Evolutionary conservation across 139 green algal genomes (phyloP), one percentile per base, ranked within the genome.

Genomic region (Chlamydomonas sp.): DNA sequence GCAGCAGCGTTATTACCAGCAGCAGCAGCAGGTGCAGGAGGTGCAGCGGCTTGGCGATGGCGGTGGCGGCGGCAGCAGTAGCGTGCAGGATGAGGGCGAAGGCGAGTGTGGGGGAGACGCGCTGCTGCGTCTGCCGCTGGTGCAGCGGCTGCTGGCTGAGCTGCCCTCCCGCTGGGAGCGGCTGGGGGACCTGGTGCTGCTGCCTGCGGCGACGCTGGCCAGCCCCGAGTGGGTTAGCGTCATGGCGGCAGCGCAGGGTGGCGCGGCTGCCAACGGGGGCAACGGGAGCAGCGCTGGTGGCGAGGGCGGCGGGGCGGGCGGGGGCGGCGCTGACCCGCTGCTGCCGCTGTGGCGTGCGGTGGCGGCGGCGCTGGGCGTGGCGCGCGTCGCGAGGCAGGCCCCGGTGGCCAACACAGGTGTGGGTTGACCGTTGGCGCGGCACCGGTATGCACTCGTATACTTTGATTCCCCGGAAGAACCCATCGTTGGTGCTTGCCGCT

Each of bases 161-260:
- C 71, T 91, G 78, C 88, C 88, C 14, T 71, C 66, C 12, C 91
- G 87, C 78, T 97, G 94, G 94, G 94, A 97, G 89, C 91, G 90
- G 66, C 90, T 97, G 68, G 94, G 92, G 9, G 94, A 97, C 64
- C 83, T 96, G 69, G 92, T 86, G 10, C 89, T 97, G 31, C 71
- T 97, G 18, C 93, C 93, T 0, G 76, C 80, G 7, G 66, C 59
- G 60, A 79, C 76, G 15, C 84, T 95, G 62, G 6, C 57, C 3
- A 83, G 86, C 57, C 62, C 77, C 10, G 88, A 57, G 10, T 93
- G 90, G 90, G 31, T 49, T 49, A 49, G 31, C 31, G 31, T 49
- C 31, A 49, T 49, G 31, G 31, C 31, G 31, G 31, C 8, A 2
- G 31, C 1, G 5, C 6, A 63, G 73, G 62, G n/a, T 80, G 80